Base-by-base conservation (phyloP, 495 filamentous ascomycete species). In the Aspergillus egyptiacus region DNA sequence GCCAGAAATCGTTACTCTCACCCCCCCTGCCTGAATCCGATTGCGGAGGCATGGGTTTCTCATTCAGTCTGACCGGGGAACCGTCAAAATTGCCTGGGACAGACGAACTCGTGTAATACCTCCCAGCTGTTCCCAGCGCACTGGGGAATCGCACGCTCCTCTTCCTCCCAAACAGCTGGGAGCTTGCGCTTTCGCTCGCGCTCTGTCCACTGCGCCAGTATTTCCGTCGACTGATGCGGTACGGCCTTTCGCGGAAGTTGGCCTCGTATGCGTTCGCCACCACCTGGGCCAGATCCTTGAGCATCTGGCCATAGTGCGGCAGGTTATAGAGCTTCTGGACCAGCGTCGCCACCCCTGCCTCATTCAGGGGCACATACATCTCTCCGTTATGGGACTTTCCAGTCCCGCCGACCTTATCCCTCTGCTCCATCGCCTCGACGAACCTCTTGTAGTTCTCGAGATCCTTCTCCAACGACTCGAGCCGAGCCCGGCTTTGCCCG, bases 281-380 rank as follows among this genome's bases (percentile, higher is more conserved):
- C 13, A 48, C 45, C 45, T 31, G 45, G 17, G 45, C 45, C n/a
- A 48, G 22, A 17, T 48, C 34, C 23, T 39, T 48, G 45, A 48
- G 45, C 45, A 48, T 48, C 45, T 48, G 45, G 6, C 45, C 45
- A 22, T 48, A 48, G 30, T 48, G 45, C 3, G 45, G 45, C 2
- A 48, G 45, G 30, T 48, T 48, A n/a, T 48, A 48, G 8, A 48
- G 23, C 15, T 22, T 48, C 45, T 48, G 33, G 8, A 48, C 45
- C 7, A 48, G 33, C 14, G 38, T 38, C 9, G 45, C 45, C 6
- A 48, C 45, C 1, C 45, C 24, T 1, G 45, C 45, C 11, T 48
- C 45, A 7, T 48, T 39, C 19, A 48, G 15, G 1, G 45, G 45
- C 13, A 37, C 34, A 22, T 48, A 48, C 9, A n/a, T 24, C 22